Evolutionary conservation across 495 filamentous ascomycete species (phyloP).

Genomic region (Copromyces sp.): DNA sequence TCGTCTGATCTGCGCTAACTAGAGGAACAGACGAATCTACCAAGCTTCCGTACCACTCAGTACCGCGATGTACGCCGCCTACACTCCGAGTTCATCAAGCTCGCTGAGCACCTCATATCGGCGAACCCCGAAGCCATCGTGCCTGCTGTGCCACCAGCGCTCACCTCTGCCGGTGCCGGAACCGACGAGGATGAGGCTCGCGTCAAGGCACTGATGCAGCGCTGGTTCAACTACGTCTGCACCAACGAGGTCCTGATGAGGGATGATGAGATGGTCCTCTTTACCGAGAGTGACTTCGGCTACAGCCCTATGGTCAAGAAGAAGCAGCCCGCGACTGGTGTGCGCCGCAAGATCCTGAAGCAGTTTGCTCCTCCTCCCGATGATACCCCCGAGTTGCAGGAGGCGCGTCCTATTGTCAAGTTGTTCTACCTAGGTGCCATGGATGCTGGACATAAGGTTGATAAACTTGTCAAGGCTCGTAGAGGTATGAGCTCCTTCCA

Average conservation of each 20-base stretch:
- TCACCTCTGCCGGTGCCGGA: slow-evolving; percentile 88
- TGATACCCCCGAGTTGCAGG: slow-evolving; percentile 88
- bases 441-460: slow-evolving; percentile 91
- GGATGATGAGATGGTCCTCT: slow-evolving; percentile 93
- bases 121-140: slow-evolving; percentile 96
- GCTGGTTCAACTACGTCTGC: slow-evolving; percentile 91
- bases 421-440: slow-evolving; percentile 91
- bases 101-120: slow-evolving; percentile 88
- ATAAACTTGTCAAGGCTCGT: slow-evolving; percentile 82
- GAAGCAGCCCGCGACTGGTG: slow-evolving; percentile 95
- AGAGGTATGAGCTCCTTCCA: slow-evolving; percentile 51
- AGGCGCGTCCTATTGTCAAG: slow-evolving; percentile 84
- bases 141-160: slow-evolving; percentile 82
- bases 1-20: slow-evolving; percentile 1
- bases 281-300: slow-evolving; percentile 96
- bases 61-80: slow-evolving; percentile 94
- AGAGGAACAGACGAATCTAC: slow-evolving; percentile 75
- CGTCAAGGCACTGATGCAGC: slow-evolving; percentile 79
- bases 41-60: slow-evolving; percentile 93
- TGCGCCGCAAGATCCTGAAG: slow-evolving; percentile 89
- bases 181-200: slow-evolving; percentile 93
- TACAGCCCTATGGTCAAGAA: slow-evolving; percentile 91
- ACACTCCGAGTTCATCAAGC: slow-evolving; percentile 90
- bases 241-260: slow-evolving; percentile 84
- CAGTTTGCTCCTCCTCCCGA: slow-evolving; percentile 97